Conservation (phyloP, 2,329 filamentous ascomycete genomes). For the Plectosphaerella cucumerina region DNA sequence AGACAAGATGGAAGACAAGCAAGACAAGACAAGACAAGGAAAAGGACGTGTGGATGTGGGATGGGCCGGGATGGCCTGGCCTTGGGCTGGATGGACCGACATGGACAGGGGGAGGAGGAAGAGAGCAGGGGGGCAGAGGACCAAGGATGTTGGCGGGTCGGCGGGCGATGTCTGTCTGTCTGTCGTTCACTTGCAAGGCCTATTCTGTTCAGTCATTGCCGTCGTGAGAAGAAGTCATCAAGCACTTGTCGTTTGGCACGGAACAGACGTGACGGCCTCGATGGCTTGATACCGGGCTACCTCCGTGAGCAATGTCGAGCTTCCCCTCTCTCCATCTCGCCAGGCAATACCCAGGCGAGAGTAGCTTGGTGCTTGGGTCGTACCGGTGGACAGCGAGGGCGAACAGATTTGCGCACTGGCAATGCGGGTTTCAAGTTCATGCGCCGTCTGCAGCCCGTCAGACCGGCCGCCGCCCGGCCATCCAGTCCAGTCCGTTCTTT, state of each 20-base stretch:
- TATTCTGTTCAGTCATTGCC: too few species aligned
- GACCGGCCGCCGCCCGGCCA: too few species aligned
- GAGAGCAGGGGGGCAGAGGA: not conserved
- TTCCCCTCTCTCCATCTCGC: too few species aligned
- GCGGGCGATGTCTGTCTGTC: not conserved
- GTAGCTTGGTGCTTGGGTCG: too few species aligned
- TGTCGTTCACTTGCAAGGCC: not conserved
- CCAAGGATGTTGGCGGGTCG: not conserved
- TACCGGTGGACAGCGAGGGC: too few species aligned
- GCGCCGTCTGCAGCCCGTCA: not conserved
- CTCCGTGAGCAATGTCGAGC: too few species aligned
- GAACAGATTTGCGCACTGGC: not conserved
- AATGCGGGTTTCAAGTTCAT: not conserved
- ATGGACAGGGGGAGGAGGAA: not conserved
- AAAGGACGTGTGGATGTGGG: not conserved
- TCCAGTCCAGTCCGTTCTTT: too few species aligned
- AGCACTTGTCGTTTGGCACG: too few species aligned
- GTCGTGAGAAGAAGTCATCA: too few species aligned
- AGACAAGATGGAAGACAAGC: not conserved
- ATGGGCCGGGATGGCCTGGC: not conserved
- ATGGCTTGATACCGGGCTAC: too few species aligned
- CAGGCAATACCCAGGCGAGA: too few species aligned
- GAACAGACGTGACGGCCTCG: too few species aligned
- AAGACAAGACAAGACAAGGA: not conserved
- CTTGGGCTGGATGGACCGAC: not conserved